These are phyloP conservation scores for Cladorrhinum samala DNA, from an alignment of 495 filamentous ascomycete species.

Conservation along the genomic window DNA sequence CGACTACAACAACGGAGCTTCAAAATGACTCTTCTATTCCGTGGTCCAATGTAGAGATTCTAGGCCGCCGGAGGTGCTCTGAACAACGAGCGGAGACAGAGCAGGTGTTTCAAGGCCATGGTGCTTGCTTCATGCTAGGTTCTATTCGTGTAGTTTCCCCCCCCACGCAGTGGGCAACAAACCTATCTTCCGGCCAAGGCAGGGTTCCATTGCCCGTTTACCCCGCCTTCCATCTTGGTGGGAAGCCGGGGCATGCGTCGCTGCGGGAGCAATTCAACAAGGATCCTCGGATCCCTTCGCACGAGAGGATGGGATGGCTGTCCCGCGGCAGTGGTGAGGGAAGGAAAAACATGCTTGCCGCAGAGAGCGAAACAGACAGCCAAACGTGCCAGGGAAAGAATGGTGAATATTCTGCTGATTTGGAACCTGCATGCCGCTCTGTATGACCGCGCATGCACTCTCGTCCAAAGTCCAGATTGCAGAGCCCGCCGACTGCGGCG, in stretches of 20 bases:
- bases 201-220: conserved; percentile 5
- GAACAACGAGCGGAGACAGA: no score
- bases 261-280: neutral
- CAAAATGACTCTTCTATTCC: neutral
- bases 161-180: conserved; percentile 2
- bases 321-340: neutral
- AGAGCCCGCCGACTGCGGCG: neutral
- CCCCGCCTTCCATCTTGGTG: neutral
- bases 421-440: no score
- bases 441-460: no score
- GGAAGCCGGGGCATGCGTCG: neutral
- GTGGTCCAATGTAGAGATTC: conserved; percentile 5
- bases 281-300: neutral
- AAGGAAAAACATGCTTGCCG: neutral
- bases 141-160: conserved; percentile 3
- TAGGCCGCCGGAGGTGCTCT: no score
- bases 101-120: neutral
- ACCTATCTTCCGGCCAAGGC: neutral
- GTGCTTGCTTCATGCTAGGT: neutral
- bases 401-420: no score
- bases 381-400: neutral
- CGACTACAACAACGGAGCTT: neutral
- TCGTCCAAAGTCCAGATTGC: no score
- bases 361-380: neutral
- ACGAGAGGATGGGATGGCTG: neutral